These are phyloP conservation scores for Chamaenerion angustifolium DNA, from an alignment of 345 rosid genomes.

Conservation along the genomic window DNA sequence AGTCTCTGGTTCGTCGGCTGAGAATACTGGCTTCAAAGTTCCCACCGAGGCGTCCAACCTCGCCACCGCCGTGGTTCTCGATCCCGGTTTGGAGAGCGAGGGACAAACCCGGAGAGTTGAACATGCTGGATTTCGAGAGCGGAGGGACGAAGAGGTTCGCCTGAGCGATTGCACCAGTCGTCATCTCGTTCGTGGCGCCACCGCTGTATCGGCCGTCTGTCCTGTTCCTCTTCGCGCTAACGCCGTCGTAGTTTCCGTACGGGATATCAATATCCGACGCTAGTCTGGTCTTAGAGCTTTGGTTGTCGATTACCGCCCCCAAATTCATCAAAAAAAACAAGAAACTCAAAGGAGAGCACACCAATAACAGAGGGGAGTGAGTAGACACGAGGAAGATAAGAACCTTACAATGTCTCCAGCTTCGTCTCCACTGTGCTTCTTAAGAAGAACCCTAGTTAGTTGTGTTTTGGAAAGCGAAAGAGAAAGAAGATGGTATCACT, in stretches of 20 bases:
- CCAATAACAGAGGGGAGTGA: slow-evolving; percentile 38
- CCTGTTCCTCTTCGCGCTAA: slow-evolving; percentile 20
- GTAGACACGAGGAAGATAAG: slow-evolving; percentile 1
- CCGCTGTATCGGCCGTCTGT: slow-evolving; percentile 1
- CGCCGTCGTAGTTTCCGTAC: slow-evolving; percentile 6
- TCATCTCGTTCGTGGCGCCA: slow-evolving; percentile 13
- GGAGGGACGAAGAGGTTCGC: slow-evolving; percentile 38
- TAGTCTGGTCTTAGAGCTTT: slow-evolving; percentile 29
- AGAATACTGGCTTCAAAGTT: slow-evolving; percentile 13
- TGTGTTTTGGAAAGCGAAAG: slow-evolving; percentile 28
- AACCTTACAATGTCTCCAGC: slow-evolving; percentile 46
- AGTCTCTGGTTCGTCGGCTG: slow-evolving; percentile 35
- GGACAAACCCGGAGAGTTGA: slow-evolving; percentile 63
- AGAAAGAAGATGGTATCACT: too few relatives aligned
- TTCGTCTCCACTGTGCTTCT: slow-evolving; percentile 23
- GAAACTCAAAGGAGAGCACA: slow-evolving; percentile 26
- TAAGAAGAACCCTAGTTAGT: neutral
- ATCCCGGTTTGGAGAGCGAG: slow-evolving; percentile 49
- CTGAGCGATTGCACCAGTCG: slow-evolving; percentile 43
- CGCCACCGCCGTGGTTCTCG: slow-evolving; percentile 23
- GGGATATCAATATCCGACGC: slow-evolving; percentile 8
- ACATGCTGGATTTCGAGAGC: slow-evolving; percentile 34
- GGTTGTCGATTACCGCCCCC: slow-evolving; percentile 56
- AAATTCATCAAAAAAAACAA: slow-evolving; percentile 46
- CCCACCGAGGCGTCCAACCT: slow-evolving; percentile 12